Base-by-base conservation (phyloP, 768 basidiomycete genomes). In the Auricularia heimuer region DNA sequence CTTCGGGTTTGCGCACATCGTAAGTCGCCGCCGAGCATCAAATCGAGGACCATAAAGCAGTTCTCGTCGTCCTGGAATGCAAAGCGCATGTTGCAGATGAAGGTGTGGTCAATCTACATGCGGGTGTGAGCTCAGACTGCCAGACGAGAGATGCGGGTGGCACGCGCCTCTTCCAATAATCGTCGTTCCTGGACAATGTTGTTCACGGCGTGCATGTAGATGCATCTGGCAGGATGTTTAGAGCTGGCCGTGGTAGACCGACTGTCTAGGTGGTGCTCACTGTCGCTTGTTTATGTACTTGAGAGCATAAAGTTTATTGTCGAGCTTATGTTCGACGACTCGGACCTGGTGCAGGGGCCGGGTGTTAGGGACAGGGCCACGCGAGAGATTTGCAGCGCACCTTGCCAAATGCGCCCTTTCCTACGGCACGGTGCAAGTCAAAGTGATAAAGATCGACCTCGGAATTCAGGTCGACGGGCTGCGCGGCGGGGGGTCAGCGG, bases 351-450 rank as follows among this genome's bases (percentile, higher is more conserved):
- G 33, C 24, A 33, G 29, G 14, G 29, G 33, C 34, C 54, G 64
- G 18, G 3, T 42, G 64, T 63, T 60, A 12, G 45, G n/a, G 44
- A 29, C 35, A 29, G 7, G 24, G 7, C 56, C 11, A 35, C 18
- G 24, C 24, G 56, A 21, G 2, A 14, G 14, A 18, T 10, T 8
- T 11, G 29, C 10, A 64, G 54, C 36, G 37, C 63, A 94, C 95
- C 87, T 98, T 98, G 75, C 96, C 96, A 79, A 98, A 99, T 33
- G 96, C 94, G 56, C 97, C 96, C 75, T 94, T 97, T 54, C 97
- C 97, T 14, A 98, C 92, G 24, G 91, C 92, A 61, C 94, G 85
- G 73, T 97, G 88, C 60, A 99, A 88, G 73, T 96, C 92, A 72
- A 98, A 99, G 78, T 98, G 96, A 77, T 89, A 98, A 61, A 99